Base-by-base conservation (phyloP, 2,329 filamentous ascomycete species). In the Myotisia sp. region DNA sequence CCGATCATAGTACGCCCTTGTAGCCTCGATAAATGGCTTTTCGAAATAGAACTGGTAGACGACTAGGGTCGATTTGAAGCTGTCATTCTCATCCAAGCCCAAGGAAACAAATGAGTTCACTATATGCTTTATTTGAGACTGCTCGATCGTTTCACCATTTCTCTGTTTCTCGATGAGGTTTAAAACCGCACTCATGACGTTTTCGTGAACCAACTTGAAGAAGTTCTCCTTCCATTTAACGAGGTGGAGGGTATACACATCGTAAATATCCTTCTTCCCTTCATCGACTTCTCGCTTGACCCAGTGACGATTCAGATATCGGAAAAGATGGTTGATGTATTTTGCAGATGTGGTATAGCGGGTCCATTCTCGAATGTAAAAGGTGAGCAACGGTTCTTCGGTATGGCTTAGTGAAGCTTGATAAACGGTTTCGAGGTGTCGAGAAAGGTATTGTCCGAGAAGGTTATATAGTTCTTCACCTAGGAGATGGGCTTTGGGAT, bases 241-340 rank as follows among this genome's bases (percentile, higher is more conserved):
- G 26, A 98, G 66, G 49, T 98, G 90, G 22, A 98, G 64, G 0
- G 90, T 98, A 59, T 98, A 98, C 30, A 98, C 90, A 56, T 98
- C 90, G 57, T 92, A 95, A 5, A 95, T 82, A 50, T 87, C 82
- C 65, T 95, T 94, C 64, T 98, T 95, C 21, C 90, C 90, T 58
- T 98, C 90, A 43, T 98, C 90, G 62, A 98, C 93, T 62, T 98
- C 90, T 19, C 90, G 72, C 68, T 94, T 98, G 2, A 98, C 90
- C 90, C 92, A 98, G 60, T 98, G 90, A 19, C 90, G 75, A 53
- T 98, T 98, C 17, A 98, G 73, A 53, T 98, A 98, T 35, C 79
- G 70, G 66, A 98, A 98, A 5, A 98, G 65, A 54, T 98, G 87
- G 59, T 98, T 92, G 55, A 94, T 90, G 62, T 92, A 98, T 59